Conservation (phyloP, 805 yeast genomes). For the Myxozyma udenii region DNA sequence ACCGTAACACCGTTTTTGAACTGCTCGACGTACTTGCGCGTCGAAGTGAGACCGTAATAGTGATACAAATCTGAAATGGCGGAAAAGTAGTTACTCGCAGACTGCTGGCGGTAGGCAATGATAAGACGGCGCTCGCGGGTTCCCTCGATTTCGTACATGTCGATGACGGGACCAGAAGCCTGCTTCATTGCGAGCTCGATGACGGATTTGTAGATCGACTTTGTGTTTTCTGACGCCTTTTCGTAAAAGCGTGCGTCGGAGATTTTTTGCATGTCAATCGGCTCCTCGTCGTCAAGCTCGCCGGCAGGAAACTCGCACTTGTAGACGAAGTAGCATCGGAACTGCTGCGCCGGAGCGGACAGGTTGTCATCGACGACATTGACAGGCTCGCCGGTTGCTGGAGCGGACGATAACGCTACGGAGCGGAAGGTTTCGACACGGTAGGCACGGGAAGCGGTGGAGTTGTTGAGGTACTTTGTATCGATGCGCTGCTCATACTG, state of each 20-base stretch:
- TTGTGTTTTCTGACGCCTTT: conserved; percentile 77
- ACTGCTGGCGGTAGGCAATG: conserved; percentile 79
- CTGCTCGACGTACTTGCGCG: conserved; percentile 91
- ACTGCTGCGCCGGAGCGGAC: conserved; percentile 40
- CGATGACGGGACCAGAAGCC: conserved; percentile 72
- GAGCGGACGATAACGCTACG: conserved; percentile 35
- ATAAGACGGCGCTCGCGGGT: conserved; percentile 81
- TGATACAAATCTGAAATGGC: conserved; percentile 83
- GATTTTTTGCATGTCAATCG: conserved; percentile 56
- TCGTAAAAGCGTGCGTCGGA: conserved; percentile 76
- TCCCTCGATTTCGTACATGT: conserved; percentile 74
- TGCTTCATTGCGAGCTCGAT: conserved; percentile 61
- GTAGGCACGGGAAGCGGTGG: conserved; percentile 46
- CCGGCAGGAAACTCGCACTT: conserved; percentile 54
- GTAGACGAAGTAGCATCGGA: conserved; percentile 79
- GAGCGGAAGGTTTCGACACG: conserved; percentile 80
- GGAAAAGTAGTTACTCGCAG: conserved; percentile 82
- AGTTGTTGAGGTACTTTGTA: conserved; percentile 58
- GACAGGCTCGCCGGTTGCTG: conserved; percentile 40
- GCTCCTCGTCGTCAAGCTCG: conserved; percentile 40
- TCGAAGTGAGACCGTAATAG: conserved; percentile 78
- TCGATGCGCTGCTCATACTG: conserved; percentile 55
- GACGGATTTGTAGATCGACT: conserved; percentile 67
- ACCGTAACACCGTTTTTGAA: conserved; percentile 85
- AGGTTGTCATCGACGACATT: conserved; percentile 40